Base-by-base conservation (phyloP, 1,139 yeast species). In the Fermentozyma sake region DNA sequence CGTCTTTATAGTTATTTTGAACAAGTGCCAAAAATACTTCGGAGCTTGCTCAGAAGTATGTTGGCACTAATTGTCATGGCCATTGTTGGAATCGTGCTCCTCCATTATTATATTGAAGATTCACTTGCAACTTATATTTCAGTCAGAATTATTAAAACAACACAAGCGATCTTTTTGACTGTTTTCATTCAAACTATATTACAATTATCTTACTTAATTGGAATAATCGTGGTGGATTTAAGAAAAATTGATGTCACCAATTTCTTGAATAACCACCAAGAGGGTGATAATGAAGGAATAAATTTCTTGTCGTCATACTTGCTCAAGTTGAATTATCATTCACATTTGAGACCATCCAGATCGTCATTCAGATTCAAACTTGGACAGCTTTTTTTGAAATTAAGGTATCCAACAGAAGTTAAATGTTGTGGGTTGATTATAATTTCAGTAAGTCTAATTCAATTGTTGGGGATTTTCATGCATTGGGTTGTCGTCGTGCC, bases 181-280 rank as follows among this genome's bases (percentile, higher is more conserved):
- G 44, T 81, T 16, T 20, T 72, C 2, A 50, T 79, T 21, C 86
- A 81, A 41, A 76, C 73, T 39, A 32, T 68, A 3, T 53, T 84
- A 25, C 86, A 79, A 39, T 45, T 75, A 28, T 72, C 89, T 0
- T 82, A 65, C 47, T 71, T 82, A 35, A 60, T 77, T 1, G 78
- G 87, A 0, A 72, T 81, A 0, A 54, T 83, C 11, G 67, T 79
- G 16, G 70, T 84, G 24, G 95, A 85, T 53, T 57, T 79, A 25
- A 69, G 76, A 24, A 64, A 86, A 31, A 52, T 70, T 21, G 87
- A 80, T 42, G 59, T 80, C 12, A 71, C 72, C 7, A 85, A 78
- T 35, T 49, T 76, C 18, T 42, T 73, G 19, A 33, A 46, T 32
- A 28, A 32, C 11, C 14, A 13, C 12, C 18, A 20, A 3, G 33